phyloP scores from a whole-genome alignment of 2,329 filamentous ascomycete species.

The Chaetomium sp. region DNA sequence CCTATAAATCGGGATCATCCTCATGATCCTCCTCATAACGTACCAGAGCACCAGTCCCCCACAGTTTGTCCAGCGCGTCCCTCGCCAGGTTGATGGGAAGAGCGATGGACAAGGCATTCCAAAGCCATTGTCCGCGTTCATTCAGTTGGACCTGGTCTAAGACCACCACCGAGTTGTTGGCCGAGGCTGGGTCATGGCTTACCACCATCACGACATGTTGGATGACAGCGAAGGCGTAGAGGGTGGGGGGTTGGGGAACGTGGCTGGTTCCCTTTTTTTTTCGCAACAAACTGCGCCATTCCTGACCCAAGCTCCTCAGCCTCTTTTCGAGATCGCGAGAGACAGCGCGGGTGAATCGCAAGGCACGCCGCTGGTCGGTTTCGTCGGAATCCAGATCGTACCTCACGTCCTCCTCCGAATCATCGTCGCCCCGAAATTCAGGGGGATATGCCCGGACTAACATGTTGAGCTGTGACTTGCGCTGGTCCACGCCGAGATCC shows the following conservation, averaged over 20 bases:
- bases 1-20: slow-evolving; percentile 22
- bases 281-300: slow-evolving; percentile 18
- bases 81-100: slow-evolving; percentile 31
- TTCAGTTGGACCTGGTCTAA: slow-evolving; percentile 29
- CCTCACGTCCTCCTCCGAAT: not conserved
- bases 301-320: slow-evolving; percentile 12
- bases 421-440: slow-evolving; percentile 7
- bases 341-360: slow-evolving; percentile 12
- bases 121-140: slow-evolving; percentile 30
- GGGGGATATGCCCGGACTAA: slow-evolving; percentile 16
- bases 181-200: slow-evolving; percentile 37
- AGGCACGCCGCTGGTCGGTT: slow-evolving; percentile 4
- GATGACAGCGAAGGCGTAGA: slow-evolving; percentile 41
- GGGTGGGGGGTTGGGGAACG: slow-evolving; percentile 24
- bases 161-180: slow-evolving; percentile 27
- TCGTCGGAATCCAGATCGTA: not conserved
- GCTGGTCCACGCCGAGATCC: slow-evolving; percentile 26
- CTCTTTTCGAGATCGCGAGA: slow-evolving; percentile 13
- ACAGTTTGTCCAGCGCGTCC: slow-evolving; percentile 20
- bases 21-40: not conserved
- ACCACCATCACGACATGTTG: slow-evolving; percentile 41
- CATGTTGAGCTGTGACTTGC: slow-evolving; percentile 15
- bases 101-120: slow-evolving; percentile 31
- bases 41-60: slow-evolving; percentile 10
- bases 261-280: slow-evolving; percentile 3